Conservation (phyloP, 2,329 filamentous ascomycete species). For the Pleurostoma richardsiae region DNA sequence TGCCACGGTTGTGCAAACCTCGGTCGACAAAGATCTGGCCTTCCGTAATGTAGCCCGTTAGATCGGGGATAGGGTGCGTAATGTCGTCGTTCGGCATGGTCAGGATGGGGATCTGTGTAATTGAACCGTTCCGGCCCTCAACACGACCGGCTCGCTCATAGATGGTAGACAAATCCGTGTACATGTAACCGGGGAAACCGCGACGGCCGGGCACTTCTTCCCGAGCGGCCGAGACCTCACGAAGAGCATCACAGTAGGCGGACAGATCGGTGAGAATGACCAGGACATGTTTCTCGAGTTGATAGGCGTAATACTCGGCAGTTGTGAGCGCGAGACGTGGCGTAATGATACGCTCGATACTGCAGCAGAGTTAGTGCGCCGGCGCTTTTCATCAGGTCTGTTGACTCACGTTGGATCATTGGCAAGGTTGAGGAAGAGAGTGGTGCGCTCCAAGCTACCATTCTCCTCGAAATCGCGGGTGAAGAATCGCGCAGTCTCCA, state of each 20-base stretch:
- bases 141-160: slow-evolving; percentile 99
- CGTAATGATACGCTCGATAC: slow-evolving; percentile 99
- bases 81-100: slow-evolving; percentile 99
- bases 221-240: slow-evolving; percentile 95
- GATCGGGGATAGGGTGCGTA: slow-evolving; percentile 95
- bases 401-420: slow-evolving; percentile 88
- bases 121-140: slow-evolving; percentile 92
- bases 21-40: slow-evolving; percentile 98
- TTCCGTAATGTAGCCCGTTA: slow-evolving; percentile 99
- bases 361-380: slow-evolving; percentile 26
- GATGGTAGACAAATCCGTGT: slow-evolving; percentile 99
- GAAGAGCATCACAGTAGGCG: slow-evolving; percentile 96
- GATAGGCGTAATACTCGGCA: slow-evolving; percentile 99
- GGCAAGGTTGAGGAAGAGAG: slow-evolving; percentile 96
- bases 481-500: slow-evolving; percentile 98
- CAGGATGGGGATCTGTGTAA: slow-evolving; percentile 97
- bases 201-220: slow-evolving; percentile 99
- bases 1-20: slow-evolving; percentile 88
- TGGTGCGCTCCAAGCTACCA: slow-evolving; percentile 94
- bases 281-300: slow-evolving; percentile 98
- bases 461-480: slow-evolving; percentile 99
- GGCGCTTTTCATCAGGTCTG: background rate
- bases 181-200: slow-evolving; percentile 99
- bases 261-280: slow-evolving; percentile 98
- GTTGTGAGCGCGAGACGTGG: slow-evolving; percentile 96